phyloP scores from a whole-genome alignment of 2,329 filamentous ascomycete species.

The Waltergamsia citrina region DNA sequence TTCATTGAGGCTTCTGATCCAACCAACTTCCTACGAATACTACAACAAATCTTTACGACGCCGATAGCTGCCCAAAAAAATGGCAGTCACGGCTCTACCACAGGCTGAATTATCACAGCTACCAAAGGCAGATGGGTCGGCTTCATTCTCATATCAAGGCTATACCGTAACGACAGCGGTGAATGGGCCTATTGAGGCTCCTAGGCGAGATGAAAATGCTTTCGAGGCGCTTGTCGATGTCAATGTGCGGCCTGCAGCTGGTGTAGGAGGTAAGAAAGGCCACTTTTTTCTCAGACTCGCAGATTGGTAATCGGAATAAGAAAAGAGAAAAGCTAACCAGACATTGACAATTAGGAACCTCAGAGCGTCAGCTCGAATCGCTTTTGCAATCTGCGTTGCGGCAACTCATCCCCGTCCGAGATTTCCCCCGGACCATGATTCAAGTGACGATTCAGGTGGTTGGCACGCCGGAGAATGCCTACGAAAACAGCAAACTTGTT shows the following conservation, averaged over 20 bases:
- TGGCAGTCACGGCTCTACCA: slow-evolving; percentile 37
- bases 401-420: slow-evolving; percentile 64
- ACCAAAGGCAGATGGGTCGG: slow-evolving; percentile 69
- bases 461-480: slow-evolving; percentile 58
- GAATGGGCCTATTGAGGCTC: slow-evolving; percentile 88
- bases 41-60: too few species aligned
- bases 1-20: too few species aligned
- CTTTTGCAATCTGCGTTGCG: slow-evolving; percentile 63
- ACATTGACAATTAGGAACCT: slow-evolving; percentile 38
- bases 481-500: slow-evolving; percentile 48
- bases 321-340: not conserved
- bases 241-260: slow-evolving; percentile 75
- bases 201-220: slow-evolving; percentile 79
- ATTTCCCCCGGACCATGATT: slow-evolving; percentile 68
- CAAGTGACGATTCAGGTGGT: slow-evolving; percentile 75
- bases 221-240: slow-evolving; percentile 90
- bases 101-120: slow-evolving; percentile 48
- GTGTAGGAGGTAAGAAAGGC: slow-evolving; percentile 66
- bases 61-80: too few species aligned
- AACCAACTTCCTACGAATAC: too few species aligned
- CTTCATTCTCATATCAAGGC: slow-evolving; percentile 63
- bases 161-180: slow-evolving; percentile 79
- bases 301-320: slow-evolving; percentile 3
- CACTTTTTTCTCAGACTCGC: not conserved
- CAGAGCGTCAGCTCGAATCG: slow-evolving; percentile 74